Percentiles rank a stretch among this genome's conserved stretches.
Conservation (phyloP, 208 protist genomes). For the Endotrypanum monterogeii region DNA sequence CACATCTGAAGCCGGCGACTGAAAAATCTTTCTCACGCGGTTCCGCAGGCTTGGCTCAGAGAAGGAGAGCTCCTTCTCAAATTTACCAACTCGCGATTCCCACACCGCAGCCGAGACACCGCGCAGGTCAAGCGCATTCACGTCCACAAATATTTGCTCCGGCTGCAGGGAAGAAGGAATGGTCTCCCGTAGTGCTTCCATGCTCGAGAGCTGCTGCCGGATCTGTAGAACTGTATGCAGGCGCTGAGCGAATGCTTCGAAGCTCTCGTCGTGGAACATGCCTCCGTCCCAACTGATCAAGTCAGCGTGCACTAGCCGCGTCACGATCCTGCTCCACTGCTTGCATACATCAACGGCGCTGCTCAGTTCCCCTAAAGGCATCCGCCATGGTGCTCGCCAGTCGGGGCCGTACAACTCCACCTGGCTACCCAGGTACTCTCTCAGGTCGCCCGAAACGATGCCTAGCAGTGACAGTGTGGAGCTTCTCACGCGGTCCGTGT, state of each 20-base stretch:
- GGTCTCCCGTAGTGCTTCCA: slow-evolving; percentile 37
- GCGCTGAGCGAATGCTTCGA: slow-evolving; percentile 61
- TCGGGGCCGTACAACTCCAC: slow-evolving; percentile 71
- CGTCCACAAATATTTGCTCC: slow-evolving; percentile 74
- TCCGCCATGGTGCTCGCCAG: slow-evolving; percentile 83
- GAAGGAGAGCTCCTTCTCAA: slow-evolving; percentile 87
- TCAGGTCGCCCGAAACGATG: slow-evolving; percentile 85
- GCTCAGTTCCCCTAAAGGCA: slow-evolving; percentile 55
- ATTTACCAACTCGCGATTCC: slow-evolving; percentile 58
- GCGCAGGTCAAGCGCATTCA: slow-evolving; percentile 66
- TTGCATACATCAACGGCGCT: slow-evolving; percentile 60
- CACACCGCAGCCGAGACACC: slow-evolving; percentile 45
- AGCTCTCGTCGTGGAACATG: slow-evolving; percentile 71
- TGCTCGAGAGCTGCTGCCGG: slow-evolving; percentile 57
- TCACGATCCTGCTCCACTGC: slow-evolving; percentile 65
- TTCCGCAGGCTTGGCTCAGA: slow-evolving; percentile 71
- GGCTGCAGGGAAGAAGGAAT: slow-evolving; percentile 59
- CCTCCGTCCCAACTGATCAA: slow-evolving; percentile 82
- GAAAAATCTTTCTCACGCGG: slow-evolving; percentile 65
- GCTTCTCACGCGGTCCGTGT: slow-evolving; percentile 68
- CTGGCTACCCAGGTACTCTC: slow-evolving; percentile 81
- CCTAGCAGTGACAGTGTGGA: slow-evolving; percentile 79
- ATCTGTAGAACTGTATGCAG: slow-evolving; percentile 76
- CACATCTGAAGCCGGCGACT: slow-evolving; percentile 29
- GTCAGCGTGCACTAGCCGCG: slow-evolving; percentile 48